Evolutionary conservation across 306 rosid genomes (phyloP).

Genomic region (Albizia julibrissin): DNA sequence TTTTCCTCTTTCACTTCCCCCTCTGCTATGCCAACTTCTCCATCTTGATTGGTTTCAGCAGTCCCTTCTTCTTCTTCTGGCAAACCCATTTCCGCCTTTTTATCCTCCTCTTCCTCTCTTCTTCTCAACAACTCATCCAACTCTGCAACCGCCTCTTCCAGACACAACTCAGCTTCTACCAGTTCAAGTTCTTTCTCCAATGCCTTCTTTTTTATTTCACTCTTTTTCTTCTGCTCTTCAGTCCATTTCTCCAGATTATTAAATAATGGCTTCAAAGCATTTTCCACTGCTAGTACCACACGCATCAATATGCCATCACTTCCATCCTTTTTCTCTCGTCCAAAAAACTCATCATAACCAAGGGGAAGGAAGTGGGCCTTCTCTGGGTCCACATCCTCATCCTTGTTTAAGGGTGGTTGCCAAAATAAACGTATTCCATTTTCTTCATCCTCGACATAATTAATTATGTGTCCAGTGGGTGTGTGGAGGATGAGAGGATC

Average conservation of each 20-base stretch:
- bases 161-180: slow-evolving; percentile 65
- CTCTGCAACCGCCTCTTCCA: slow-evolving; percentile 76
- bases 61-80: slow-evolving; percentile 47
- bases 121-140: slow-evolving; percentile 62
- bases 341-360: slow-evolving; percentile 86
- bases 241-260: slow-evolving; percentile 66
- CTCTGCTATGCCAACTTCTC: slow-evolving; percentile 37
- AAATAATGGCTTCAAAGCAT: slow-evolving; percentile 48
- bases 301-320: slow-evolving; percentile 43
- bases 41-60: slow-evolving; percentile 47
- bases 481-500: slow-evolving; percentile 89
- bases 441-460: slow-evolving; percentile 77
- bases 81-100: slow-evolving; percentile 57
- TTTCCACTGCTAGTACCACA: slow-evolving; percentile 50
- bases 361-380: slow-evolving; percentile 75
- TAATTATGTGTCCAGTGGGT: slow-evolving; percentile 74
- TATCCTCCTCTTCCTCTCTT: slow-evolving; percentile 74
- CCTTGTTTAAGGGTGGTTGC: slow-evolving; percentile 76
- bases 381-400: slow-evolving; percentile 68
- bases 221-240: slow-evolving; percentile 60
- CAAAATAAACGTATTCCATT: slow-evolving; percentile 83
- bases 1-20: slow-evolving; percentile 46
- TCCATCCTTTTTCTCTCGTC: slow-evolving; percentile 30
- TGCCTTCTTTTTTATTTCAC: slow-evolving; percentile 55
- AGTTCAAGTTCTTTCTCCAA: slow-evolving; percentile 69